These are phyloP conservation scores for Xylaria sp. DNA, from an alignment of 2,329 filamentous ascomycete genomes.

Conservation along the genomic window DNA sequence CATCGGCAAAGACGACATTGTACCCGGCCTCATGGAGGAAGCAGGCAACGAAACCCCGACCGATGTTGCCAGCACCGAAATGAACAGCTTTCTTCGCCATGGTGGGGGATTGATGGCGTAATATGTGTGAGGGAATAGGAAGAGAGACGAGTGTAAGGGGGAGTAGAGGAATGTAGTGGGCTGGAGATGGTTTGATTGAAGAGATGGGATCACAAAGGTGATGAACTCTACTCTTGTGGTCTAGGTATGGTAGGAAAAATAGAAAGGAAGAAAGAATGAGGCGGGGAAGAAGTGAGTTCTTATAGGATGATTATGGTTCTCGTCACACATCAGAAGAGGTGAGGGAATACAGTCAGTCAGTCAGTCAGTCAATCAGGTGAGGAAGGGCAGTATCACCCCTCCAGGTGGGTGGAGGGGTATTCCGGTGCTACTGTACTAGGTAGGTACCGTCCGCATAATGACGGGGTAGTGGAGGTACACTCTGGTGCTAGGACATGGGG, in stretches of 20 bases:
- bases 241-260: slow-evolving; percentile 17
- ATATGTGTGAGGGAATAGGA: neutral
- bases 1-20: slow-evolving; percentile 96
- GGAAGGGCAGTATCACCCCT: neutral
- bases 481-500: slow-evolving; percentile 3
- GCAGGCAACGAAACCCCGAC: slow-evolving; percentile 86
- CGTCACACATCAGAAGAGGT: slow-evolving; percentile 15
- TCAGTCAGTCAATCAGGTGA: neutral
- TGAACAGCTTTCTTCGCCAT: slow-evolving; percentile 79
- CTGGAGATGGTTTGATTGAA: neutral
- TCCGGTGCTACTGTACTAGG: slow-evolving; percentile 1
- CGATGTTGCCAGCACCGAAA: slow-evolving; percentile 89
- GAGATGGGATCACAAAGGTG: too few relatives aligned
- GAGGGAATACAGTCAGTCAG: slow-evolving; percentile 2
- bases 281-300: slow-evolving; percentile 35
- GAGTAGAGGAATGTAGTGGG: neutral
- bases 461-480: slow-evolving; percentile 5
- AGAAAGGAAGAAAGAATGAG: slow-evolving; percentile 8
- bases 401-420: slow-evolving; percentile 31
- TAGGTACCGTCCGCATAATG: neutral
- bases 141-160: neutral
- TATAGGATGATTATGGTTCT: slow-evolving; percentile 34
- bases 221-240: neutral
- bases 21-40: slow-evolving; percentile 96
- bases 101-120: slow-evolving; percentile 41